Percentiles rank a stretch among this genome's conserved stretches.
Conservation (phyloP, 2,329 filamentous ascomycete genomes). For the Orbilia javanica region DNA sequence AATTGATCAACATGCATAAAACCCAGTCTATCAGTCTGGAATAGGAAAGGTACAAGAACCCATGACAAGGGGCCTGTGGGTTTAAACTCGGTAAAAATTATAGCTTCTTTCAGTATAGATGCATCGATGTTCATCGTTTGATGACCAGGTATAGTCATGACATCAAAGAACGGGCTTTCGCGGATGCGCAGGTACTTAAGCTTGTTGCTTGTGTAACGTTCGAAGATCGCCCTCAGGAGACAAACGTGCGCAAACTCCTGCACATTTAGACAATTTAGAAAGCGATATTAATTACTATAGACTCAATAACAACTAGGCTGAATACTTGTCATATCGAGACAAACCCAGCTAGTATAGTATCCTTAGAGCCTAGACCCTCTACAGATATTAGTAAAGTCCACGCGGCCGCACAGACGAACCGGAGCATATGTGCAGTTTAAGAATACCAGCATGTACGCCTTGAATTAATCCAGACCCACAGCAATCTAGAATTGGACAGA, state of each 20-base stretch:
- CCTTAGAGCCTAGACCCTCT: background rate
- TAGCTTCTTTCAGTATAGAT: background rate
- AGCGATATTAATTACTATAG: background rate
- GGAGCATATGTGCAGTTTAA: background rate
- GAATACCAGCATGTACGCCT: background rate
- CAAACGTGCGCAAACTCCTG: too few species aligned
- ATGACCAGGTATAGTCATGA: background rate
- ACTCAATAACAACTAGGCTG: background rate
- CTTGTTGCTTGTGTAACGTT: background rate
- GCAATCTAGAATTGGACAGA: background rate
- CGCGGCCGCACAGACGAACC: background rate
- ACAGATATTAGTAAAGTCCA: background rate
- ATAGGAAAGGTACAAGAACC: background rate
- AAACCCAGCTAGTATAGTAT: background rate
- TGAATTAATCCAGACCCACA: background rate
- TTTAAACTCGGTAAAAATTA: background rate
- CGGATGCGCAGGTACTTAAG: background rate
- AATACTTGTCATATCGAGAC: background rate
- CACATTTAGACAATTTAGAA: too few species aligned
- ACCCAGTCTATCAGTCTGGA: background rate
- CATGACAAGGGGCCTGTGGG: background rate
- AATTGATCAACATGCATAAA: slow-evolving; percentile 7
- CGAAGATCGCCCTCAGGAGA: background rate
- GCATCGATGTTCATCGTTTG: too few species aligned
- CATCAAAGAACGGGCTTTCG: background rate